Conservation (phyloP, 257 asterid genomes). For the Lantana camara region DNA sequence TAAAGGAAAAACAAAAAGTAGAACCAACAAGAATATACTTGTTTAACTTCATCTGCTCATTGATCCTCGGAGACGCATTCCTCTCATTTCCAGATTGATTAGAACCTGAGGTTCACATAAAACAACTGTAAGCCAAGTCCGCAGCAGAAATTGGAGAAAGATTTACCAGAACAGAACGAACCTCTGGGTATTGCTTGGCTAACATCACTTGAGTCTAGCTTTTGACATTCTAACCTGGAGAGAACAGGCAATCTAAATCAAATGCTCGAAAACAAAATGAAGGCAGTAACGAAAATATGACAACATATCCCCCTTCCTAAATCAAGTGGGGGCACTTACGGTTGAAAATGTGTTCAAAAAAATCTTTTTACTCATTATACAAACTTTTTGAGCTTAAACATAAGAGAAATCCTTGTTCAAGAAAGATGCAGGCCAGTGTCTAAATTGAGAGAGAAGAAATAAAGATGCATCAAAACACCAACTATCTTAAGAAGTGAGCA, state of each 20-base stretch:
- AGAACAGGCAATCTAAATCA: slow-evolving; percentile 22
- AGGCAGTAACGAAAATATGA: slow-evolving; percentile 3
- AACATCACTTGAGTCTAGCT: slow-evolving; percentile 37
- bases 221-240: slow-evolving; percentile 50
- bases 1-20: slow-evolving; percentile 15
- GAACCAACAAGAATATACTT: slow-evolving; percentile 42
- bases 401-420: background rate
- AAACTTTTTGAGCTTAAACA: background rate
- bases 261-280: background rate
- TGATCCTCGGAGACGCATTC: slow-evolving; percentile 31
- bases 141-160: slow-evolving; percentile 14
- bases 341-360: background rate
- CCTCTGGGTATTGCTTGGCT: slow-evolving; percentile 46
- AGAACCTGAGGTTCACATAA: slow-evolving; percentile 45
- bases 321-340: background rate
- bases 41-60: slow-evolving; percentile 41
- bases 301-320: background rate
- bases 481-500: background rate
- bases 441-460: background rate
- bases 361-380: background rate
- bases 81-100: slow-evolving; percentile 37
- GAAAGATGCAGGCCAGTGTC: background rate
- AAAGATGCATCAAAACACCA: background rate
- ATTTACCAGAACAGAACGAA: slow-evolving; percentile 31
- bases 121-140: slow-evolving; percentile 17